phyloP scores from a whole-genome alignment of 805 yeast genomes.

The Wickerhamomyces xylosicus region DNA sequence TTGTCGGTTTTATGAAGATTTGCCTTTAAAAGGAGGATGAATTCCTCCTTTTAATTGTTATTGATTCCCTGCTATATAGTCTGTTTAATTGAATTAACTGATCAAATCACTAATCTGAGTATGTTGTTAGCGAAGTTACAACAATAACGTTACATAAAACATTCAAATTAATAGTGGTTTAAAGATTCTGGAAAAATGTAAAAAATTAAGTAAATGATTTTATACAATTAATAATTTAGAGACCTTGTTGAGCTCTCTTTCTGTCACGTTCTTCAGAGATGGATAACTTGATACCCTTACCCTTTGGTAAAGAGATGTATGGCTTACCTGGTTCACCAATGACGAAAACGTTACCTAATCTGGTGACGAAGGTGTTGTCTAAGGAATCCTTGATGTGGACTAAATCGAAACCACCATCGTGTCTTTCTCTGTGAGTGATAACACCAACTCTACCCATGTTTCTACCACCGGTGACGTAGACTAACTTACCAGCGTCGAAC shows the following conservation, averaged over 20 bases:
- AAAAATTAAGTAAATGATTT: not conserved
- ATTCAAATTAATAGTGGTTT: too few relatives aligned
- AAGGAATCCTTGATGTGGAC: conserved; percentile 93
- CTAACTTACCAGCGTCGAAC: conserved; percentile 88
- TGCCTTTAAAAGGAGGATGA: too few relatives aligned
- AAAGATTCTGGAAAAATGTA: not conserved
- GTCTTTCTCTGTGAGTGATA: conserved; percentile 92
- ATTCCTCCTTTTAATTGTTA: too few relatives aligned
- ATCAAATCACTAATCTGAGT: too few relatives aligned
- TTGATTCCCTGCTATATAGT: too few relatives aligned
- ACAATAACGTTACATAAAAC: too few relatives aligned
- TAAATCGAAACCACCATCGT: conserved; percentile 97
- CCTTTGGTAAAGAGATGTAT: conserved; percentile 92
- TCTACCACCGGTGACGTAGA: conserved; percentile 96
- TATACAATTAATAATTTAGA: conserved; percentile 8
- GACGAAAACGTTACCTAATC: conserved; percentile 86
- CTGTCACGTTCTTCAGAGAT: conserved; percentile 98
- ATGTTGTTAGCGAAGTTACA: too few relatives aligned
- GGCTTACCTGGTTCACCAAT: conserved; percentile 96
- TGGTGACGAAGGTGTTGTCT: conserved; percentile 93
- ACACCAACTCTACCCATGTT: conserved; percentile 98
- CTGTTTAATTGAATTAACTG: too few relatives aligned
- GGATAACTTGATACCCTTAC: conserved; percentile 95
- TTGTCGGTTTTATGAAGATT: too few relatives aligned
- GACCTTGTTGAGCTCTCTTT: conserved; percentile 68